These are phyloP conservation scores for Teratosphaeria epicoccoides DNA, from an alignment of 2,329 filamentous ascomycete genomes.

Conservation along the genomic window DNA sequence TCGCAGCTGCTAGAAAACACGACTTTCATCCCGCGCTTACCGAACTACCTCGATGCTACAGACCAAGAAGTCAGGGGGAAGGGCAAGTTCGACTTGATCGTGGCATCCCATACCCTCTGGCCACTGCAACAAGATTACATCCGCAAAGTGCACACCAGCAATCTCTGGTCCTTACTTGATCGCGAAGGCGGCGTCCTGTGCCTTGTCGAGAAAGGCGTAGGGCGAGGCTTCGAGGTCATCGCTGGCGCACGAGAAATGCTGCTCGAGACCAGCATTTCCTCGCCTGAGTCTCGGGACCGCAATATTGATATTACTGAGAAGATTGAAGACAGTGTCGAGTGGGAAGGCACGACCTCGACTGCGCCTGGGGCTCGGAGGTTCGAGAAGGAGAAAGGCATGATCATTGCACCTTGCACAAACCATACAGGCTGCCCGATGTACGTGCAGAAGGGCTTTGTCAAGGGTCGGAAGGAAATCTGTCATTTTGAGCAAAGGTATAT, in stretches of 20 bases:
- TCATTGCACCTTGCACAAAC: slow-evolving; percentile 66
- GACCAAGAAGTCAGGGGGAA: slow-evolving; percentile 31
- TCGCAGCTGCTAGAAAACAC: slow-evolving; percentile 75
- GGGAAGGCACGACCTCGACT: slow-evolving; percentile 7
- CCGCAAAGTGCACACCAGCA: slow-evolving; percentile 70
- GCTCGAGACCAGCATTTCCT: slow-evolving; percentile 62
- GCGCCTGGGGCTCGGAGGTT: neutral
- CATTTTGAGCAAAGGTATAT: slow-evolving; percentile 84
- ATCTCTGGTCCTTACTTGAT: slow-evolving; percentile 78
- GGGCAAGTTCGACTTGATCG: slow-evolving; percentile 73
- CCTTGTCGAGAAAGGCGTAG: slow-evolving; percentile 81
- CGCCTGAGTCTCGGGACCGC: slow-evolving; percentile 42
- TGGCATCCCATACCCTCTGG: slow-evolving; percentile 77
- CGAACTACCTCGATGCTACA: slow-evolving; percentile 61
- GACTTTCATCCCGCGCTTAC: slow-evolving; percentile 82
- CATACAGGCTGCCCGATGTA: slow-evolving; percentile 88
- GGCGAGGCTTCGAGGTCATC: slow-evolving; percentile 83
- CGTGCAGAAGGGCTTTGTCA: slow-evolving; percentile 51
- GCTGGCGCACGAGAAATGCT: slow-evolving; percentile 73
- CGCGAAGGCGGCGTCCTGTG: slow-evolving; percentile 78
- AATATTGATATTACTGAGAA: slow-evolving; percentile 4
- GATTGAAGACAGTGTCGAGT: neutral
- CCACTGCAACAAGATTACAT: slow-evolving; percentile 63
- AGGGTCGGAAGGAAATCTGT: slow-evolving; percentile 79
- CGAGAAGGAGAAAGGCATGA: slow-evolving; percentile 50